Conservation (phyloP, 352 stramenopile genomes). For the Lagenidium giganteum region DNA sequence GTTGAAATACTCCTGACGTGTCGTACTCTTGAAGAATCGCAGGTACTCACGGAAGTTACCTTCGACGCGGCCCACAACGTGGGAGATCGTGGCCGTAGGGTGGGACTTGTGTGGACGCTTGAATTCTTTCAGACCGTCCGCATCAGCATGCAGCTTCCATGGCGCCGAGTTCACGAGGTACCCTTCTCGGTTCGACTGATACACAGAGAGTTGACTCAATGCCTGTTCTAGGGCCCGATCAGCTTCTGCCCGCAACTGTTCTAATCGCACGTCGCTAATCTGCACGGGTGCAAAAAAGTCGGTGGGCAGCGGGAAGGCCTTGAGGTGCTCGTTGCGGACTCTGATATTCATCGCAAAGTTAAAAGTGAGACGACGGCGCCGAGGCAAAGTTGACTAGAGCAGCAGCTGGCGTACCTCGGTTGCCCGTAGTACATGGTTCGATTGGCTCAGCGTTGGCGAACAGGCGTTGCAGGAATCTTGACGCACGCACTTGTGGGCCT, state of each 20-base stretch:
- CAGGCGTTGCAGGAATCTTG: no score
- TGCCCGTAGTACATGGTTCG: no score
- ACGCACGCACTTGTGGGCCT: no score
- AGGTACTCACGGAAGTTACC: conserved; percentile 16
- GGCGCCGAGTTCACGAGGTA: conserved; percentile 9
- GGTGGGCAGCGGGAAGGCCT: conserved; percentile 34
- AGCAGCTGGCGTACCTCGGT: no score
- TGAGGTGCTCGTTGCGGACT: background rate
- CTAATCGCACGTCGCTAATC: conserved; percentile 9
- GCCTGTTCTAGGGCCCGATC: conserved; percentile 1
- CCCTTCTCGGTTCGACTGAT: conserved; percentile 3
- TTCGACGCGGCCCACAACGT: conserved; percentile 5
- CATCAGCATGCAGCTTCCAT: conserved; percentile 7
- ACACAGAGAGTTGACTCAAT: conserved; percentile 3
- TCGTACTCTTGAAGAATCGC: conserved; percentile 10
- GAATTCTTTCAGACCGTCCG: conserved; percentile 12
- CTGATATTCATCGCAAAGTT: background rate
- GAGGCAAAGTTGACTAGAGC: no score
- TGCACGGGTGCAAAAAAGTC: conserved; percentile 32
- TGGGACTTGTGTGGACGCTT: conserved; percentile 4
- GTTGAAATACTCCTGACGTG: conserved; percentile 10
- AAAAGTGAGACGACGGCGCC: background rate
- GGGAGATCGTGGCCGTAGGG: conserved; percentile 4
- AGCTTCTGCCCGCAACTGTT: conserved; percentile 7
- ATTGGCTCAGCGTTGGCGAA: no score